Percentiles rank a stretch among this genome's conserved stretches.
These are phyloP conservation scores for Lepiota brunneoincarnata DNA, from an alignment of 768 basidiomycete genomes.

Conservation along the genomic window DNA sequence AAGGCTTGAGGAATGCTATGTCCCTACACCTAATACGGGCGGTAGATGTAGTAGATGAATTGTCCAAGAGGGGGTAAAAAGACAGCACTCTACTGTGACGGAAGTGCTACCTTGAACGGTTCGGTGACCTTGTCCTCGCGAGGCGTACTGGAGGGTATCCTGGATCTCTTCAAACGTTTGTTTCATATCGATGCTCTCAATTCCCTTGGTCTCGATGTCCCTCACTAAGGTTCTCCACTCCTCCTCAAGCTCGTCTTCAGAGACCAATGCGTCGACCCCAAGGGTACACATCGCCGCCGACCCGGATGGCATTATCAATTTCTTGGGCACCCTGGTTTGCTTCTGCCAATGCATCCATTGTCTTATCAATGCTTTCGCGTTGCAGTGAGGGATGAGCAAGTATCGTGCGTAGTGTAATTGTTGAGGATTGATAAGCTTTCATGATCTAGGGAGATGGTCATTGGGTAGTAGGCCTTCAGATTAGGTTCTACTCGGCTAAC, in stretches of 20 bases:
- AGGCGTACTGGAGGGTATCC: not conserved
- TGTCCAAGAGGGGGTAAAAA: too few species aligned
- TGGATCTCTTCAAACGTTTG: constrained; percentile 7
- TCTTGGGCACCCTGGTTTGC: constrained; percentile 82
- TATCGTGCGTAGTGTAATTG: constrained; percentile 70
- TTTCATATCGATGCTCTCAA: not conserved
- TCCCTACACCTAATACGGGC: too few species aligned
- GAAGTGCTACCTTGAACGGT: not conserved
- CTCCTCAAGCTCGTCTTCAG: constrained; percentile 51
- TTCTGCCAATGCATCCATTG: constrained; percentile 84
- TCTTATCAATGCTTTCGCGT: constrained; percentile 76
- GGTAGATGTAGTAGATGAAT: too few species aligned
- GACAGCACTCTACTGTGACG: not conserved
- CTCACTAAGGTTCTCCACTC: constrained; percentile 58
- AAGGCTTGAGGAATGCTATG: too few species aligned
- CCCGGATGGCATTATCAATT: constrained; percentile 72
- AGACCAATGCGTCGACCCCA: constrained; percentile 45
- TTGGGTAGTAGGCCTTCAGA: not conserved
- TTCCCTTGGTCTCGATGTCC: constrained; percentile 26
- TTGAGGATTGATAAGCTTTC: constrained; percentile 81
- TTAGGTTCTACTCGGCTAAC: constrained; percentile 35
- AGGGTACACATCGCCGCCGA: constrained; percentile 64
- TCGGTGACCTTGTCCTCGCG: not conserved
- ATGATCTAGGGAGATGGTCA: constrained; percentile 57
- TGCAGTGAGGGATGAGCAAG: constrained; percentile 80